Percentiles rank a stretch among this genome's conserved stretches.
These are phyloP conservation scores for Amoebophrya sp. DNA, from an alignment of 169 alveolate genomes.

Conservation along the genomic window DNA sequence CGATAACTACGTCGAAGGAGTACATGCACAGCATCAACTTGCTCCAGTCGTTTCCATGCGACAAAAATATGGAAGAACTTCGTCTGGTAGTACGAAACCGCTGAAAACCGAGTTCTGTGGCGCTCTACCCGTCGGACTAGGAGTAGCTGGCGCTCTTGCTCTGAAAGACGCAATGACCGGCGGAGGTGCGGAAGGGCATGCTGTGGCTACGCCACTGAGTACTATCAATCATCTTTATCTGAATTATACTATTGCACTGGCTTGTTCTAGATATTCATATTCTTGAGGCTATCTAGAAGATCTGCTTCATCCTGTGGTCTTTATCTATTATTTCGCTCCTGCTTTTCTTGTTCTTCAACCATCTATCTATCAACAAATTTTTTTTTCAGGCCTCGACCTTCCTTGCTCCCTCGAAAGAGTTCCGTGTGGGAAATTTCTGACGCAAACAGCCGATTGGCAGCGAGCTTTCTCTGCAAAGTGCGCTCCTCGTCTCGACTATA, in stretches of 20 bases:
- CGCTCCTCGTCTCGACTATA: neutral
- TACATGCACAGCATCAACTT: too few relatives aligned
- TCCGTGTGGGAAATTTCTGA: neutral
- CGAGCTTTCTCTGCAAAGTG: neutral
- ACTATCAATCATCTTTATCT: too few relatives aligned
- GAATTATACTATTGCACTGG: too few relatives aligned
- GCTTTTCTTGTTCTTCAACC: neutral
- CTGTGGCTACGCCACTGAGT: neutral
- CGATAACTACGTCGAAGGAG: too few relatives aligned
- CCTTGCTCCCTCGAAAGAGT: neutral
- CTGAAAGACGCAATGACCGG: neutral
- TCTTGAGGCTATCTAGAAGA: too few relatives aligned
- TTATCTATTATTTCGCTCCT: neutral
- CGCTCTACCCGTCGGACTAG: neutral
- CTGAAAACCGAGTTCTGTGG: neutral
- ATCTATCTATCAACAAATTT: neutral
- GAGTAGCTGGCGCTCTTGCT: neutral
- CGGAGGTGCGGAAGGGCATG: neutral
- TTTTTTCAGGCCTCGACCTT: neutral
- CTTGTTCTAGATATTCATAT: too few relatives aligned
- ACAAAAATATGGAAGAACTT: too few relatives aligned
- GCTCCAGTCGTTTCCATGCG: too few relatives aligned
- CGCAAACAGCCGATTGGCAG: neutral
- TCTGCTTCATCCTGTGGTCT: too few relatives aligned
- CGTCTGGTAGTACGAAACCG: too few relatives aligned